These are phyloP conservation scores for Phytophthora chlamydospora DNA, from an alignment of 352 stramenopile species.

Conservation along the genomic window DNA sequence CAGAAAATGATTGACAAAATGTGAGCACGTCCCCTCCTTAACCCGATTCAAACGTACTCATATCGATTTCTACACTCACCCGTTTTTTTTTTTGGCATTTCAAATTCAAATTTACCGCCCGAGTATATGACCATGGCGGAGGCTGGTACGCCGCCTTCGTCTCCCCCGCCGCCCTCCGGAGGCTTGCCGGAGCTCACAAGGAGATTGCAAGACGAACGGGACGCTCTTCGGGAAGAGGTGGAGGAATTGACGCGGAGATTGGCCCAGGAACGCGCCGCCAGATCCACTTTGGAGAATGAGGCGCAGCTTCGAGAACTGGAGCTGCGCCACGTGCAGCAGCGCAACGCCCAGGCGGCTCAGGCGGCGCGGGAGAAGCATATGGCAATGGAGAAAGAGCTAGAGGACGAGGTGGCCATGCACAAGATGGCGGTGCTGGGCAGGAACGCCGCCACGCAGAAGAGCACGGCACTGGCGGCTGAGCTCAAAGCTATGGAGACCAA, in stretches of 20 bases:
- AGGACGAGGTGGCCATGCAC: slow-evolving; percentile 59
- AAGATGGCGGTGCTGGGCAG: slow-evolving; percentile 58
- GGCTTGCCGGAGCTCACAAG: slow-evolving; percentile 65
- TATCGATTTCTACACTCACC: slow-evolving; percentile 7
- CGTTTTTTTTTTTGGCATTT: slow-evolving; percentile 1
- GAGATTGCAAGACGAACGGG: slow-evolving; percentile 66
- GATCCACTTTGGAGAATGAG: slow-evolving; percentile 59
- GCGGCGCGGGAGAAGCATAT: slow-evolving; percentile 53
- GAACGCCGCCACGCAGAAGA: slow-evolving; percentile 63
- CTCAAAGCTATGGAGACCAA: slow-evolving; percentile 61
- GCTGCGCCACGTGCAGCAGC: slow-evolving; percentile 72
- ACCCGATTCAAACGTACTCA: slow-evolving; percentile 6
- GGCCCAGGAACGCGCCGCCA: slow-evolving; percentile 43
- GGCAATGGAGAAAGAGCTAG: slow-evolving; percentile 65
- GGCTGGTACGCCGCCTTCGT: slow-evolving; percentile 9
- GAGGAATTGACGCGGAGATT: slow-evolving; percentile 59
- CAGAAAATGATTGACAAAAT: slow-evolving; percentile 4
- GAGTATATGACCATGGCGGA: slow-evolving; percentile 21
- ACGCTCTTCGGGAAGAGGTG: slow-evolving; percentile 51
- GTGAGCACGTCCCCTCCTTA: background rate
- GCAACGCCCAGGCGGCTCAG: slow-evolving; percentile 52
- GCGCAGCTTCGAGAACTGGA: slow-evolving; percentile 70
- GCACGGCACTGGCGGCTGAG: slow-evolving; percentile 48
- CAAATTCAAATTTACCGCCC: slow-evolving; percentile 35
- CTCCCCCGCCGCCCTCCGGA: slow-evolving; percentile 18